Base-by-base conservation (phyloP, 176 grass and related monocot species). In the Saccharum spontaneum region DNA sequence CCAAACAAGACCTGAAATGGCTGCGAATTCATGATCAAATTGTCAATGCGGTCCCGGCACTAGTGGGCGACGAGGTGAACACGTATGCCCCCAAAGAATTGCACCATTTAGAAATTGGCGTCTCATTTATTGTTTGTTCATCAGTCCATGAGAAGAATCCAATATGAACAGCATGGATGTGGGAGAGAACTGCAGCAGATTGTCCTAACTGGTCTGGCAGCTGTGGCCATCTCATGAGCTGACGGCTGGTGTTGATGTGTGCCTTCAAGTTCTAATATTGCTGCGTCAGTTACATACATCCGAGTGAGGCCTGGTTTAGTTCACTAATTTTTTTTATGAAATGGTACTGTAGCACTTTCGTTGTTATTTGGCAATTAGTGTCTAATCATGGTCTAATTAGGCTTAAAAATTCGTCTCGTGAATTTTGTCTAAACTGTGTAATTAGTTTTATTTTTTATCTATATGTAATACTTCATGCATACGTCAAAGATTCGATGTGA, bases 81-180 rank as follows among this genome's bases (percentile, higher is more conserved):
- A 89, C 77, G 77, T 81, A 89, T 80, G 52, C 1, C 63, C 1
- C 13, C 6, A 17, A 12, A 70, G 40, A 62, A 71, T 34, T n/a
- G 33, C 40, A 33, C 0, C n/a, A 70, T 85, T 75, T 75, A 70
- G 33, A 81, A 75, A 80, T 4, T 55, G 52, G 52, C 0, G 52
- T 23, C 10, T 59, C 54, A 59, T 61, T 61, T 61, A 24, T 24
- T 61, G 57, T 24, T 61, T 61, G 22, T 61, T 61, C n/a, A 9
- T 61, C 57, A 61, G 57, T 61, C n/a, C n/a, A 61, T 24, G 8
- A 61, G 57, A 61, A 61, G 57, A 24, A 61, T 24, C 8, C n/a
- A 24, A n/a, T 61, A 24, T 4, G 57, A 61, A 61, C 57, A 61
- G 8, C 22, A 11, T 24, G 55, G 55, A 22, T 60, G 57, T 60